Base-by-base conservation (phyloP, 2,329 filamentous ascomycete species). In the Exophiala alcalophila region DNA sequence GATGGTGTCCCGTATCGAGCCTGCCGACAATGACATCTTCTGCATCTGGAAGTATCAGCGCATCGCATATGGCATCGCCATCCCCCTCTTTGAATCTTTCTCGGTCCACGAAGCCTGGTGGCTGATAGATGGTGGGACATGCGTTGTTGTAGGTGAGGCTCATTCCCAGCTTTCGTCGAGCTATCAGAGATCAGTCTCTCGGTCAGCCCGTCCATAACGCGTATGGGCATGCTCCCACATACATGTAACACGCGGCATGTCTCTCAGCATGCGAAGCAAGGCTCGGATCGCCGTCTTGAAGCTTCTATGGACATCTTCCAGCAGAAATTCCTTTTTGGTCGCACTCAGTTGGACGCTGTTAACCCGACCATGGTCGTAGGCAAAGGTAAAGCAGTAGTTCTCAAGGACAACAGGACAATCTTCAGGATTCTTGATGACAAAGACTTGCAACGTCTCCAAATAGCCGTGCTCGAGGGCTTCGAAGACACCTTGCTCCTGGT, bases 401-500 rank as follows among this genome's bases (percentile, higher is more conserved):
- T 76, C 73, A 8, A 75, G 34, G n/a, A 74, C 63, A 20, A 67
- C 57, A 5, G 56, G 50, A 3, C 62, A 60, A 4, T 59, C 44
- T 12, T 64, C 51, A 14, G 61, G 61, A 46, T 69, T 61, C 20
- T 65, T 60, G 43, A 68, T 64, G 14, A 76, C 62, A 24, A 66
- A 69, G 21, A 76, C 51, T 44, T 74, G 68, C n/a, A 76, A 44
- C 2, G 65, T 65, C 19, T 65, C 61, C 3, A 76, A 61, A 16
- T 64, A 59, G 19, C 65, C 65, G 15, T 60, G 61, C 33, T 63
- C 57, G 4, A 76, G 50, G 4, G 70, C 70, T 12, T 69, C 63
- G 50, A 74, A 74, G 3, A 69, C 68, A 5, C 68, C 71, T 16
- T 63, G 57, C 56, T 76, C 72, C 72, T 76, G 39, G n/a, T 20